These are phyloP conservation scores for Knoxia roxburghii DNA, from an alignment of 257 asterid species.

Conservation along the genomic window DNA sequence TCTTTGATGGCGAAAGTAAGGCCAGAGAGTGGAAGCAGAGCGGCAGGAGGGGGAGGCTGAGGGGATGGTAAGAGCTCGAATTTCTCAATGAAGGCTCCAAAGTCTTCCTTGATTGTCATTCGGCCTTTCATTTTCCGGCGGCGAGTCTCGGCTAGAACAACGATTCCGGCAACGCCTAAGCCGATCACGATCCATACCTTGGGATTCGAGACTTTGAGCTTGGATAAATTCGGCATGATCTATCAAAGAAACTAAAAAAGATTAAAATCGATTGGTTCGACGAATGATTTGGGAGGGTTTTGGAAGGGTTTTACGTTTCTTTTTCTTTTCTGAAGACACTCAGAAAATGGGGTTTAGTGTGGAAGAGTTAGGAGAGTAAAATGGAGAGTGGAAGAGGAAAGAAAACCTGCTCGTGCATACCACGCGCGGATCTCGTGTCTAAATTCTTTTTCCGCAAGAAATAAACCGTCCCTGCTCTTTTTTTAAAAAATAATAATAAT, in stretches of 20 bases:
- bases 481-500: too few species aligned
- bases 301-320: constrained; percentile 18
- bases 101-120: constrained; percentile 47
- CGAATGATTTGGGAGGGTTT: constrained; percentile 28
- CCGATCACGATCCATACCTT: constrained; percentile 85
- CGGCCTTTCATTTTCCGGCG: constrained; percentile 64
- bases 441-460: constrained; percentile 5
- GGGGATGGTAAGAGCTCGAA: constrained; percentile 71
- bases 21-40: constrained; percentile 64
- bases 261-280: constrained; percentile 11
- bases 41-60: constrained; percentile 96
- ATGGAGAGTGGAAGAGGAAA: neutral
- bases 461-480: too few species aligned
- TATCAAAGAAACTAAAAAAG: neutral
- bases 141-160: constrained; percentile 72
- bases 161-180: constrained; percentile 71
- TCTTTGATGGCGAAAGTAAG: constrained; percentile 79
- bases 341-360: neutral
- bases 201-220: constrained; percentile 61
- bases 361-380: neutral
- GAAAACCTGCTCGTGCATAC: neutral
- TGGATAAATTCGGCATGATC: constrained; percentile 50
- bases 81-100: constrained; percentile 76
- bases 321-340: neutral
- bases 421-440: constrained; percentile 1